These are phyloP conservation scores for Hypsizygus marmoreus DNA, from an alignment of 768 basidiomycete genomes.

Conservation along the genomic window DNA sequence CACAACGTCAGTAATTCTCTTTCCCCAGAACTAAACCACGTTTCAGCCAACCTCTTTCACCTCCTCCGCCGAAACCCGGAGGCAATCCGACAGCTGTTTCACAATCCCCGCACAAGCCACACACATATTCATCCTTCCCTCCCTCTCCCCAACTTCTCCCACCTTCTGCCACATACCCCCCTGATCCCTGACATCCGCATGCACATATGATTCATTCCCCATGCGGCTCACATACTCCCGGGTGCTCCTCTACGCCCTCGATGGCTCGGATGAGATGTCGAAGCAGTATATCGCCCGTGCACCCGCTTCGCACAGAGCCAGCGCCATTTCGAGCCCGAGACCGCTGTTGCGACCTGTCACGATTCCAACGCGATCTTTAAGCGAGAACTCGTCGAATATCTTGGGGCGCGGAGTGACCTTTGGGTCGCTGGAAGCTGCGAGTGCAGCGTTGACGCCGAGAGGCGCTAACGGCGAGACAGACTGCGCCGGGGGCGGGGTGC, in stretches of 20 bases:
- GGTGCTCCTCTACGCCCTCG: conserved; percentile 56
- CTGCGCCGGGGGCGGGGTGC: conserved; percentile 35
- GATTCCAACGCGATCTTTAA: conserved; percentile 57
- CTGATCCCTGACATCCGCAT: conserved; percentile 68
- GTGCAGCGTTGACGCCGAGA: conserved; percentile 63
- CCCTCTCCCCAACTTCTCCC: conserved; percentile 61
- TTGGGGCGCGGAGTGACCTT: conserved; percentile 40
- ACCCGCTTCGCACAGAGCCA: conserved; percentile 71
- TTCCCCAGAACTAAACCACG: not conserved
- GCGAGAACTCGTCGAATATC: conserved; percentile 60
- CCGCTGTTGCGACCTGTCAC: conserved; percentile 67
- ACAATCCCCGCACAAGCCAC: conserved; percentile 76
- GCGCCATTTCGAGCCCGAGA: conserved; percentile 78
- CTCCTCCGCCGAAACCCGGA: conserved; percentile 61
- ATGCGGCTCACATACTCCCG: conserved; percentile 50
- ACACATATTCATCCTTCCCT: conserved; percentile 72
- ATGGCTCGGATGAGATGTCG: conserved; percentile 56
- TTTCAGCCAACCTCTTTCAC: conserved; percentile 56
- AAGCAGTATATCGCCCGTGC: conserved; percentile 67
- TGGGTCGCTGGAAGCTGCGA: conserved; percentile 39
- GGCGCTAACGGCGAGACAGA: conserved; percentile 56
- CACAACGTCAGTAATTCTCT: not conserved
- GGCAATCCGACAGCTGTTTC: conserved; percentile 52
- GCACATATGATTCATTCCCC: conserved; percentile 52
- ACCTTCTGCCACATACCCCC: conserved; percentile 54